Evolutionary conservation across 106 monocot species (phyloP).

Genomic region (Vanilla planifolia): DNA sequence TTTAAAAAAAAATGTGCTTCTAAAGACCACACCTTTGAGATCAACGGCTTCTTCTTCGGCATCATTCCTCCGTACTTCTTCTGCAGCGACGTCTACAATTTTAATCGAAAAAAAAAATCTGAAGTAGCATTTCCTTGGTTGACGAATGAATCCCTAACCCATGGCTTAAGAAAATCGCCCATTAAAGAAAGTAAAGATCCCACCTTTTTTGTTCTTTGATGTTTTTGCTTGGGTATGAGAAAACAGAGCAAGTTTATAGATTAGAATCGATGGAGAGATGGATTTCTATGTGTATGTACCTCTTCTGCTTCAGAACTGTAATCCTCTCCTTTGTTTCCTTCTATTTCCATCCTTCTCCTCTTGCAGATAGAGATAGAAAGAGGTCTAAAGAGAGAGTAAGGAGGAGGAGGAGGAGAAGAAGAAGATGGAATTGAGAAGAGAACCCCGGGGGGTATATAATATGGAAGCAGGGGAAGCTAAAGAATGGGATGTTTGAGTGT

Average conservation of each 20-base stretch:
- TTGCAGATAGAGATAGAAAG: not conserved
- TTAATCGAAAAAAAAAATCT: too few relatives aligned
- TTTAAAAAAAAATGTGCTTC: not conserved
- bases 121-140: too few relatives aligned
- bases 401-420: conserved; percentile 8
- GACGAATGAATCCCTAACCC: too few relatives aligned
- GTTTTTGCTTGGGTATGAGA: too few relatives aligned
- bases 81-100: conserved; percentile 31
- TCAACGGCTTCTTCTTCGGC: conserved; percentile 86
- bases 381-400: conserved; percentile 8
- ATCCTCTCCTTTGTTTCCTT: conserved; percentile 26
- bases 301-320: conserved; percentile 25
- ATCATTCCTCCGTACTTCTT: conserved; percentile 83
- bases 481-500: conserved; percentile 10
- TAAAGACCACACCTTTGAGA: conserved; percentile 55
- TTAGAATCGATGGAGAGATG: not conserved
- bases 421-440: not conserved
- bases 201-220: too few relatives aligned
- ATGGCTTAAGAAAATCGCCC: too few relatives aligned
- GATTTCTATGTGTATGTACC: not conserved
- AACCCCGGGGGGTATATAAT: not conserved
- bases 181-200: too few relatives aligned
- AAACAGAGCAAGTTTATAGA: not conserved
- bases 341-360: conserved; percentile 27
- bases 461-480: conserved; percentile 6